A percentile compares a stretch with the other conserved stretches of the same genome.
phyloP scores from a whole-genome alignment of 2,329 filamentous ascomycete species.

The Pestalotiopsis fici region DNA sequence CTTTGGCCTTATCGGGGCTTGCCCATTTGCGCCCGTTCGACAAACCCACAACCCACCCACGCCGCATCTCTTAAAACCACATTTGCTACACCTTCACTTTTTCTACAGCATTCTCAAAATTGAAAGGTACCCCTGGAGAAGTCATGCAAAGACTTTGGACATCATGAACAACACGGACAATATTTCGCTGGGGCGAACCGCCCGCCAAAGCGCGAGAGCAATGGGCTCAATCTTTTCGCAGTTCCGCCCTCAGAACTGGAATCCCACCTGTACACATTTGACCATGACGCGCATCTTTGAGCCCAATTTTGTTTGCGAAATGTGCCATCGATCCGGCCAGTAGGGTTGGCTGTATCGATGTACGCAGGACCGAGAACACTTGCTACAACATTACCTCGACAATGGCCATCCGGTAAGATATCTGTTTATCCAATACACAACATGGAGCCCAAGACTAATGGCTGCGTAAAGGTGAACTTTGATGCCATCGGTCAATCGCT shows the following conservation, averaged over 20 bases:
- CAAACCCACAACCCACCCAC: background rate
- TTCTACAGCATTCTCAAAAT: background rate
- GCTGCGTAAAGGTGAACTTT: constrained; percentile 19
- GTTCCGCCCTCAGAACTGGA: constrained; percentile 14
- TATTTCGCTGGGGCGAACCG: background rate
- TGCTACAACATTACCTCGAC: constrained; percentile 37
- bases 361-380: constrained; percentile 34
- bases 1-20: background rate
- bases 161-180: background rate
- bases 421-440: background rate
- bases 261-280: constrained; percentile 62
- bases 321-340: constrained; percentile 56
- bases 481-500: constrained; percentile 36
- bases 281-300: constrained; percentile 68
- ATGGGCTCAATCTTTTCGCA: constrained; percentile 6
- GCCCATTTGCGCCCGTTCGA: background rate
- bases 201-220: background rate
- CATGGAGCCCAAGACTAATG: background rate
- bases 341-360: constrained; percentile 77
- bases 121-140: background rate
- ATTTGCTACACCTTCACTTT: background rate
- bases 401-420: constrained; percentile 24
- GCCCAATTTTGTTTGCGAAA: constrained; percentile 50
- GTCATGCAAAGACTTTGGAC: background rate
- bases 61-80: background rate